Evolutionary conservation across 2,329 filamentous ascomycete genomes (phyloP), one percentile per base, ranked within the genome.

Genomic region (Monilinia aucupariae): DNA sequence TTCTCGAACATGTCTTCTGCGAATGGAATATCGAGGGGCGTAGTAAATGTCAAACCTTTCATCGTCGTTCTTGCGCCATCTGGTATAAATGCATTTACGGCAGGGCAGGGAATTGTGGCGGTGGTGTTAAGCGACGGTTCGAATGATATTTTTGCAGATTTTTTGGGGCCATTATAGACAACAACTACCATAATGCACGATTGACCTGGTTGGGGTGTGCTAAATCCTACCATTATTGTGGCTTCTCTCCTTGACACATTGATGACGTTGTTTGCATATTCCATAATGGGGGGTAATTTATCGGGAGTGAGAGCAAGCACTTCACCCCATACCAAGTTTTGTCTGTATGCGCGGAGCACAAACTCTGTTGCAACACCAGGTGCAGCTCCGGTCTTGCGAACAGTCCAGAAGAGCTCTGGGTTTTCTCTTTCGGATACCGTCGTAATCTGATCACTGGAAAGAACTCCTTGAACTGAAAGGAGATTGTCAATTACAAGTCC

Each of bases 101-200:
- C 66, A 22, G 65, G 63, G 62, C 76, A 77, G 0, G 75, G 73
- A 27, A 76, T 70, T 62, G 67, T 66, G 6, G 59, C 37, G 22
- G 60, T 62, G 1, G 67, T 68, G 50, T 73, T 64, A 1, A 70
- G 63, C 2, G 74, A 32, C 2, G 64, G 62, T 8, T 47, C 65
- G 60, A 74, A 76, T 47, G 73, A 71, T 3, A 51, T 39, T 9
- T 64, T 69, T 17, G 59, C 76, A 32, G 72, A 69, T 6, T 68
- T 68, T 53, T 72, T 69, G 1, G 66, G 55, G 9, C 75, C 75
- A 51, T 76, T 75, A 67, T 75, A 68, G 68, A 76, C 76, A 25
- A 39, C 60, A 9, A 39, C 30, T 10, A 6, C 25, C 22, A 30
- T 17, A 54, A 48, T 17, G 50, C 50, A 61, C 20, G 25, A 10